Evolutionary conservation across 2,329 filamentous ascomycete species (phyloP), one percentile per base, ranked within the genome.

Genomic region (Cytospora paraplurivora): DNA sequence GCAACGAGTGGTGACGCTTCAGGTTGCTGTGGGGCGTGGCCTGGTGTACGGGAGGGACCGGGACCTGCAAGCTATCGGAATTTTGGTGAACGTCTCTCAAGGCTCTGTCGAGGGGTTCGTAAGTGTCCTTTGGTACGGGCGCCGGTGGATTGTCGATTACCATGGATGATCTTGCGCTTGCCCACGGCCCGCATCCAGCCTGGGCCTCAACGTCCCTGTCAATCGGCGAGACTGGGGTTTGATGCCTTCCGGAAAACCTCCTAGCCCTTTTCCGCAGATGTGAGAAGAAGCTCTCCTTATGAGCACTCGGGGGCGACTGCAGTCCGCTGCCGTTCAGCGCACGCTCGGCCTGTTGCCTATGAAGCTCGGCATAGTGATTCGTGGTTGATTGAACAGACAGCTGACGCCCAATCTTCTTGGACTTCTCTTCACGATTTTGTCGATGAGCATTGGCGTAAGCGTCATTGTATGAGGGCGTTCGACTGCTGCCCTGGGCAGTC

Each of bases 281-380:
- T 0, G 95, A 98, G 78, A 99, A 99, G 81, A 99, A 99, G 76
- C 95, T 92, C 76, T 99, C 95, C 73, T 96, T 96, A 62, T 93
- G 91, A 19, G 85, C 91, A 70, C 85, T 88, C 0, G 89, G 87
- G 4, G 93, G 92, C 7, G 92, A 95, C 17, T 85, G 87, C 32
- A 93, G 80, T 27, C 88, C 90, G 38, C 84, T 85, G 71, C 93
- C 95, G 73, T 93, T 97, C 53, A 98, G 82, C 44, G 93, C 92
- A 67, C 92, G 85, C 76, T 98, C 94, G 15, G 94, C 92, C 76
- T 98, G 92, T 77, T 94, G 92, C 62, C 94, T 86, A 74, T 97
- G 93, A 68, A 91, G 80, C 71, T 97, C 93, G 34, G 92, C 85
- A 75, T 97, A 97, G 77, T 98, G 91, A 73, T 97, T 97, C 66